These are phyloP conservation scores for Cardamine occulta DNA, from an alignment of 345 rosid species.

Conservation along the genomic window DNA sequence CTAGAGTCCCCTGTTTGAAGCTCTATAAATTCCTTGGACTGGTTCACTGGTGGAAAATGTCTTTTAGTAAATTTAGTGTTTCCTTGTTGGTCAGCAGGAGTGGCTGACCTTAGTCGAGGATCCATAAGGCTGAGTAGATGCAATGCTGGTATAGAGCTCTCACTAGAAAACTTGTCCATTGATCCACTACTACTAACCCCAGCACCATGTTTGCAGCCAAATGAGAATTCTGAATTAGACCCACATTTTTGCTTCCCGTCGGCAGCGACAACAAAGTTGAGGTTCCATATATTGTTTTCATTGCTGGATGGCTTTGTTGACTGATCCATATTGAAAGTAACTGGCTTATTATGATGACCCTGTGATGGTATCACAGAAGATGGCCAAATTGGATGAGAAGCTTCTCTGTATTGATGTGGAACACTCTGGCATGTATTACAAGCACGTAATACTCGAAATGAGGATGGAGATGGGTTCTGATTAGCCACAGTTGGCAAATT, in stretches of 20 bases:
- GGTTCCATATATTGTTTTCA: slow-evolving; percentile 46
- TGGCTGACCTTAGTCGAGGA: slow-evolving; percentile 60
- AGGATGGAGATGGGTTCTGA: slow-evolving; percentile 47
- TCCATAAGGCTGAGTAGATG: slow-evolving; percentile 94
- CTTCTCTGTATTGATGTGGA: slow-evolving; percentile 56
- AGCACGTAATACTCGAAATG: slow-evolving; percentile 44
- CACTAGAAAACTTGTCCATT: slow-evolving; percentile 62
- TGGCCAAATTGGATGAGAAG: slow-evolving; percentile 49
- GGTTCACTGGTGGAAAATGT: slow-evolving; percentile 53
- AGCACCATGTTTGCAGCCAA: slow-evolving; percentile 58
- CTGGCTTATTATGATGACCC: slow-evolving; percentile 44
- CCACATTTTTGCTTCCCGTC: slow-evolving; percentile 56
- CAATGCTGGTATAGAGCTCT: slow-evolving; percentile 79
- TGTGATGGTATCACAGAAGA: slow-evolving; percentile 54
- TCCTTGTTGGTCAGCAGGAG: slow-evolving; percentile 51
- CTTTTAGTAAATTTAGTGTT: slow-evolving; percentile 53
- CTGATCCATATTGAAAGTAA: slow-evolving; percentile 45
- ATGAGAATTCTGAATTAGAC: slow-evolving; percentile 51
- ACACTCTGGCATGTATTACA: slow-evolving; percentile 55
- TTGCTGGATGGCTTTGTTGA: slow-evolving; percentile 46
- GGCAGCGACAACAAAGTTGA: slow-evolving; percentile 44
- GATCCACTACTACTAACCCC: slow-evolving; percentile 41
- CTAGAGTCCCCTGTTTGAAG: slow-evolving; percentile 48
- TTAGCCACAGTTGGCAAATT: slow-evolving; percentile 45
- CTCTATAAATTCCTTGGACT: slow-evolving; percentile 52